phyloP scores from a whole-genome alignment of 2,329 filamentous ascomycete genomes.

The Alternaria viburni region DNA sequence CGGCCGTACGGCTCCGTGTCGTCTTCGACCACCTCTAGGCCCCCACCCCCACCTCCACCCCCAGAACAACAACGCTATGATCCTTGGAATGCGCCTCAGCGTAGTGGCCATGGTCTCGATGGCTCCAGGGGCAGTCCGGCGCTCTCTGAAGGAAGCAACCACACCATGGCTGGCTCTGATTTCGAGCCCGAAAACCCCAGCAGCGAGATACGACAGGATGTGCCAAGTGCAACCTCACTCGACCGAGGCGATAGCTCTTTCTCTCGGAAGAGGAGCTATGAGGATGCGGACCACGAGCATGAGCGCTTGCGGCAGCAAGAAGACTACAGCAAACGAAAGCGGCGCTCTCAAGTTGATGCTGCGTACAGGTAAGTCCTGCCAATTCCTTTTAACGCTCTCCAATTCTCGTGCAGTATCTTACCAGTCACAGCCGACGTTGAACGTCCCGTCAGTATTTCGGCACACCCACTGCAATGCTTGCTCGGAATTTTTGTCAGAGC shows the following conservation, averaged over 20 bases:
- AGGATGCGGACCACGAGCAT: conserved; percentile 42
- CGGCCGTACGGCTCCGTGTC: conserved; percentile 38
- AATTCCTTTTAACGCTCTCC: not conserved
- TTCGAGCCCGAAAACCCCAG: conserved; percentile 36
- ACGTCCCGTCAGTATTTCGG: not conserved
- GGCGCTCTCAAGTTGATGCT: conserved; percentile 43
- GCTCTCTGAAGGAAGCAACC: conserved; percentile 43
- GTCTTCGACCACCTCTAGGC: conserved; percentile 12
- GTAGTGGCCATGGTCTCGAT: conserved; percentile 24
- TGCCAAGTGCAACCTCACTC: conserved; percentile 23
- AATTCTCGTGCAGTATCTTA: conserved; percentile 5
- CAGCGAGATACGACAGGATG: conserved; percentile 16
- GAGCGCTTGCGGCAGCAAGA: conserved; percentile 44
- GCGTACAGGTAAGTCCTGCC: conserved; percentile 42
- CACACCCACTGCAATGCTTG: not conserved
- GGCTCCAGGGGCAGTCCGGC: conserved; percentile 38
- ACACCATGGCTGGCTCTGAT: conserved; percentile 44
- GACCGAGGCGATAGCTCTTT: conserved; percentile 41
- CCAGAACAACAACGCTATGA: conserved; percentile 21
- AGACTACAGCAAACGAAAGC: conserved; percentile 45
- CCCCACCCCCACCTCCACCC: conserved; percentile 34
- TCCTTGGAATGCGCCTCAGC: conserved; percentile 32
- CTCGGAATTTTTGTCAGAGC: not conserved
- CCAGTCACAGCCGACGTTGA: conserved; percentile 20
- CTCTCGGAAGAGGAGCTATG: conserved; percentile 46